Percentiles rank a stretch among this genome's conserved stretches.
phyloP scores from a whole-genome alignment of 306 rosid genomes.

The Cicer yamashitae region DNA sequence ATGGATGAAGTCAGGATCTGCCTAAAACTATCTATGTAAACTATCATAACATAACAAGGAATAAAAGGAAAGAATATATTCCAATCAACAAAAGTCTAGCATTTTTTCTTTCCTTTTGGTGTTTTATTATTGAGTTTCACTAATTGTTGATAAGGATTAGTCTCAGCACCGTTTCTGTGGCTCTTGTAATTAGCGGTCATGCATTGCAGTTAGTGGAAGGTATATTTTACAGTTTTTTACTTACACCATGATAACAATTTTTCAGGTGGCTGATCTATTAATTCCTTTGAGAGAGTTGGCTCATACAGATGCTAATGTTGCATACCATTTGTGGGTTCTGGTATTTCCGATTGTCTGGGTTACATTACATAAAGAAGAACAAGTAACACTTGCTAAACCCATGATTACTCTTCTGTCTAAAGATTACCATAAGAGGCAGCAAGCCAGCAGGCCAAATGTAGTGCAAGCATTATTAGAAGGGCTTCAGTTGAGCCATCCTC shows the following conservation, averaged over 20 bases:
- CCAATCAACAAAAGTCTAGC: background rate
- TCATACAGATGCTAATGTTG: conserved; percentile 95
- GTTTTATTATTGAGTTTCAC: conserved; percentile 20
- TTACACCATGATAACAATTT: conserved; percentile 29
- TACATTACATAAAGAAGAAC: conserved; percentile 94
- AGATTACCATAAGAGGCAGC: conserved; percentile 97
- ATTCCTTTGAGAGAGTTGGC: conserved; percentile 95
- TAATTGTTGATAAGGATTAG: conserved; percentile 26
- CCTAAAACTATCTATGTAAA: conserved; percentile 2
- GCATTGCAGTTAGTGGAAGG: conserved; percentile 24
- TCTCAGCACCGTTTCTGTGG: conserved; percentile 27
- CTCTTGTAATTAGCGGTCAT: conserved; percentile 17
- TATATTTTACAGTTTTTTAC: background rate
- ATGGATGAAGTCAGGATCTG: background rate
- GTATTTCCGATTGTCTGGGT: conserved; percentile 99
- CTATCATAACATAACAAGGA: background rate
- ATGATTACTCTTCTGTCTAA: conserved; percentile 92
- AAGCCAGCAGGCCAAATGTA: conserved; percentile 91
- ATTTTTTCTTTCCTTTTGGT: background rate
- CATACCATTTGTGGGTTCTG: conserved; percentile 98
- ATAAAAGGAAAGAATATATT: background rate
- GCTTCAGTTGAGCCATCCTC: conserved; percentile 99
- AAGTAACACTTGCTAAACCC: conserved; percentile 91
- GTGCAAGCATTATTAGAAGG: conserved; percentile 99
- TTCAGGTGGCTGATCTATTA: conserved; percentile 89